These are phyloP conservation scores for Candida caryicola DNA, from an alignment of 805 yeast species.

Conservation along the genomic window DNA sequence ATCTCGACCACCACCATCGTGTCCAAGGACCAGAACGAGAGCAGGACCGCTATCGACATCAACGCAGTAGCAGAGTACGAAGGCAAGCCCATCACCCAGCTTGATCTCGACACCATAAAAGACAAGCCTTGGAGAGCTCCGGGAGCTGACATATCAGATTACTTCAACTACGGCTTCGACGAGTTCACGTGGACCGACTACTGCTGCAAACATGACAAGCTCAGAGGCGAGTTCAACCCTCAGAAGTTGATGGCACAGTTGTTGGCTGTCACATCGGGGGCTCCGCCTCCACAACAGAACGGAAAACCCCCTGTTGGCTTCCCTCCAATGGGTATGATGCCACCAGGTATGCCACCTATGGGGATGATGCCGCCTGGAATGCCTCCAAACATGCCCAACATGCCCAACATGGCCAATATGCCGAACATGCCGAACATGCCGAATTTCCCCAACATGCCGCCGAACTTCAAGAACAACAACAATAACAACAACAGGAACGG, in stretches of 20 bases:
- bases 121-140: conserved; percentile 99
- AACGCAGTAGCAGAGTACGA: conserved; percentile 69
- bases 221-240: conserved; percentile 78
- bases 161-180: conserved; percentile 94
- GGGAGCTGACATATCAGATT: conserved; percentile 92
- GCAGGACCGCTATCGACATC: conserved; percentile 55
- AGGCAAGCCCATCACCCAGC: conserved; percentile 78
- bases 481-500: conserved; percentile 5
- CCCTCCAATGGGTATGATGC: conserved; percentile 25
- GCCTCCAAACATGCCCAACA: conserved; percentile 19
- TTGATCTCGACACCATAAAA: conserved; percentile 75
- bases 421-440: conserved; percentile 24
- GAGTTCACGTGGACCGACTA: conserved; percentile 95
- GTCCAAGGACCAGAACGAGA: conserved; percentile 27
- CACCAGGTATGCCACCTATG: conserved; percentile 15
- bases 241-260: conserved; percentile 70
- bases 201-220: conserved; percentile 79
- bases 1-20: conserved; percentile 36
- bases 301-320: conserved; percentile 13
- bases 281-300: conserved; percentile 11
- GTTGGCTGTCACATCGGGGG: conserved; percentile 34
- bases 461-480: conserved; percentile 11
- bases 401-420: conserved; percentile 22
- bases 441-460: conserved; percentile 16
- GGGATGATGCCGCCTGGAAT: conserved; percentile 13